Evolutionary conservation across 805 yeast genomes (phyloP), one percentile per base, ranked within the genome.

Genomic region (Saccharomycopsis selenospora): DNA sequence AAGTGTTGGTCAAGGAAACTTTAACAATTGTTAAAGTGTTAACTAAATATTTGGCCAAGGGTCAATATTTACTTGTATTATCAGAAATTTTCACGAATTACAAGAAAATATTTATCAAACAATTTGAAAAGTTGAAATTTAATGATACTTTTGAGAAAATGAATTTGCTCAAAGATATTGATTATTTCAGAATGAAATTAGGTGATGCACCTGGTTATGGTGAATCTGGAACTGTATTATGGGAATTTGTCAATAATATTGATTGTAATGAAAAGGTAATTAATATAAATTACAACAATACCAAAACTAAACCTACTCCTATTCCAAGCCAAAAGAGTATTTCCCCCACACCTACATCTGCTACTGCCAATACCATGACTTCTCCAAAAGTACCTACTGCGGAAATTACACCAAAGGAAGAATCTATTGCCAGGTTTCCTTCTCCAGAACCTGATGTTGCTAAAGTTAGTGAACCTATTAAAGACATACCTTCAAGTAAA

Each of bases 1-100:
- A 74, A 49, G 71, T 73, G 1, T 62, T 84, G 36, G 80, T 82
- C 41, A 80, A 77, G 54, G 89, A 84, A 50, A 80, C 87, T 0
- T 57, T 70, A n/a, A 78, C 84, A 0, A 79, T 85, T 24, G 69
- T 80, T 2, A 74, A 77, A 51, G 82, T 80, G 4, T 66, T 83
- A 24, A 72, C 71, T 36, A 74, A 76, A 51, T 79, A 80, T 57
- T 64, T 84, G 36, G 78, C 84, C 0, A 71, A 70, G 43, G 54
- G 64, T 14, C 77, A 76, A 48, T 71, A 72, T 52, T 57, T 73
- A 4, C 43, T 56, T 3, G 57, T 69, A n/a, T 53, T 63, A 28
- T 51, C 64, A 4, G 57, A 59, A 33, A 65, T 67, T 7, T 68
- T 66, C 46, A 81, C 74, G 42, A 74, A 75, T 54, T 82, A 80